A percentile compares a stretch with the other conserved stretches of the same genome.
Evolutionary conservation across 441 rosid species (phyloP).

Genomic region (Dalechampia spathulata): DNA sequence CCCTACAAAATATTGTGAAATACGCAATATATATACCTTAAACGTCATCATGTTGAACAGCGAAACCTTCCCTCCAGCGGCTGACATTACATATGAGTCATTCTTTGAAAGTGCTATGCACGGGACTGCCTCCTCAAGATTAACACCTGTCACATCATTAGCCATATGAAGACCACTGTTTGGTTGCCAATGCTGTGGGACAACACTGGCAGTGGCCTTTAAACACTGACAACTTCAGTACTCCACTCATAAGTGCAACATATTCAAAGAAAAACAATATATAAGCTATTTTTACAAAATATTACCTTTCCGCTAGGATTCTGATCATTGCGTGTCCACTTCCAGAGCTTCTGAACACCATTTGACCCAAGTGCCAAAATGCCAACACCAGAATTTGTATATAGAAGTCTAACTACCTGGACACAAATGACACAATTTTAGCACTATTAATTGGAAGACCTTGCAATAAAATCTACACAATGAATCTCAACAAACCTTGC

Average conservation of each 20-base stretch:
- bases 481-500: slow-evolving; percentile 46
- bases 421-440: slow-evolving; percentile 10
- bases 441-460: slow-evolving; percentile 2
- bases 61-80: slow-evolving; percentile 85
- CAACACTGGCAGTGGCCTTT: slow-evolving; percentile 71
- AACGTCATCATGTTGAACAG: slow-evolving; percentile 88
- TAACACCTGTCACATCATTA: slow-evolving; percentile 72
- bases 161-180: slow-evolving; percentile 88
- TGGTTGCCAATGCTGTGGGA: slow-evolving; percentile 92
- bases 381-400: slow-evolving; percentile 80
- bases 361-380: slow-evolving; percentile 80
- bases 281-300: slow-evolving; percentile 1
- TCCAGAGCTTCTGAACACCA: slow-evolving; percentile 88
- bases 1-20: no score
- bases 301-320: slow-evolving; percentile 79
- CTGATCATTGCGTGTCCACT: slow-evolving; percentile 72
- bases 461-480: slow-evolving; percentile 1
- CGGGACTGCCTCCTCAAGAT: slow-evolving; percentile 76
- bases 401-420: slow-evolving; percentile 79
- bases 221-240: slow-evolving; percentile 26
- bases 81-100: slow-evolving; percentile 89
- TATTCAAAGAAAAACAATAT: neutral
- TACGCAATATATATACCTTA: slow-evolving; percentile 51
- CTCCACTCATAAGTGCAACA: slow-evolving; percentile 8
- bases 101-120: slow-evolving; percentile 93